Evolutionary conservation across 2,329 filamentous ascomycete species (phyloP).

Genomic region (Xylariaceae sp.): DNA sequence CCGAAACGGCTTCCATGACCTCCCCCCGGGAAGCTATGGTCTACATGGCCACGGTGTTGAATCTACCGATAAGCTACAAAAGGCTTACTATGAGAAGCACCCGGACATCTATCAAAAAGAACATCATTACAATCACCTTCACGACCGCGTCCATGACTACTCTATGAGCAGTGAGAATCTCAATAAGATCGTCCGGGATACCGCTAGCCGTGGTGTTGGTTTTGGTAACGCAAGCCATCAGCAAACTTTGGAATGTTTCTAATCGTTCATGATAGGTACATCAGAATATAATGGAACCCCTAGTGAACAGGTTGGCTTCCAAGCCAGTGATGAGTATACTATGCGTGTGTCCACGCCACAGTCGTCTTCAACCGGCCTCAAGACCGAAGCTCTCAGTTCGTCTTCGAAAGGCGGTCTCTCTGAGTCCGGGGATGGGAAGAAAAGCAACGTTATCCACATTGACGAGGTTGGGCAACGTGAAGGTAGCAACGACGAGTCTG

Average conservation of each 20-base stretch:
- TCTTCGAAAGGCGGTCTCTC: conserved; percentile 29
- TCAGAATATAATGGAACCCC: conserved; percentile 68
- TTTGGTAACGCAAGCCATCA: conserved; percentile 43
- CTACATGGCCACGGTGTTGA: conserved; percentile 81
- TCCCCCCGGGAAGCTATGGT: conserved; percentile 86
- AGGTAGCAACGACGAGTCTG: conserved; percentile 43
- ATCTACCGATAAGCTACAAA: conserved; percentile 76
- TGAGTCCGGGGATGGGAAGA: conserved; percentile 38
- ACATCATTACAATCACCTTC: conserved; percentile 53
- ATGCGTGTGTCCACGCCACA: conserved; percentile 70
- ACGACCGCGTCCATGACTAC: conserved; percentile 63
- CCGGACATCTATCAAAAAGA: conserved; percentile 77
- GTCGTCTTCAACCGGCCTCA: conserved; percentile 44
- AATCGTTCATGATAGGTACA: conserved; percentile 51
- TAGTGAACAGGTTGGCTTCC: conserved; percentile 84
- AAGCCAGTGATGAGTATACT: conserved; percentile 79
- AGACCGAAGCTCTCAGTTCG: conserved; percentile 34
- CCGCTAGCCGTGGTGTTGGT: conserved; percentile 51
- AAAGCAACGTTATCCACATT: conserved; percentile 69
- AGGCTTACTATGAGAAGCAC: conserved; percentile 89
- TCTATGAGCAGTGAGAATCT: conserved; percentile 85
- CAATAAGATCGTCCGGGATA: conserved; percentile 81
- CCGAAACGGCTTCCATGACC: conserved; percentile 57
- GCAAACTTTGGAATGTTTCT: conserved; percentile 33
- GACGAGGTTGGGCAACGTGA: conserved; percentile 57